Conservation (phyloP, 2,329 filamentous ascomycete genomes). For the Cordyceps militaris region DNA sequence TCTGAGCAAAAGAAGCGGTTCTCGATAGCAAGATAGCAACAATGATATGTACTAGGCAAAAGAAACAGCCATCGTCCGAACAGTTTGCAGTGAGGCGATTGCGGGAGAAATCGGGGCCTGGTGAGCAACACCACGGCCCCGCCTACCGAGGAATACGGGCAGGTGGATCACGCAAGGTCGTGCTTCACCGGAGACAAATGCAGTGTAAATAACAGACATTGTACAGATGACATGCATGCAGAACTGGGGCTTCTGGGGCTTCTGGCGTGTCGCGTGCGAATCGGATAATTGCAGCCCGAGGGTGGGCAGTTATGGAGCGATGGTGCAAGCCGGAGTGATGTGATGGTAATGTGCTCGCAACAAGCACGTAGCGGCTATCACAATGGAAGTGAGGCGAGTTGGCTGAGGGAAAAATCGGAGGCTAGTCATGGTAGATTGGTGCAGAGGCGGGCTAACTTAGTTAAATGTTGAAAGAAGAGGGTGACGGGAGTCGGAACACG, state of each 20-base stretch:
- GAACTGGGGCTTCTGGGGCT: background rate
- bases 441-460: background rate
- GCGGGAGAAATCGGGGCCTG: background rate
- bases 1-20: background rate
- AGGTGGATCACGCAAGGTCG: background rate
- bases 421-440: background rate
- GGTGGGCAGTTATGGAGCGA: background rate
- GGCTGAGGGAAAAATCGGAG: background rate
- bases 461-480: too few species aligned
- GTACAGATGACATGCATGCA: background rate
- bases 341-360: background rate
- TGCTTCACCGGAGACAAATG: background rate
- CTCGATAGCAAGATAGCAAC: background rate
- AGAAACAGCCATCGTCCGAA: background rate
- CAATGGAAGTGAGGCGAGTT: background rate
- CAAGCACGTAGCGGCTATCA: background rate
- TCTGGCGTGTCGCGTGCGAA: background rate
- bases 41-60: background rate
- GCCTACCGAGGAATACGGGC: conserved; percentile 2
- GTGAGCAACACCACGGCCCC: background rate
- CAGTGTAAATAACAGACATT: background rate
- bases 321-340: background rate
- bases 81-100: background rate
- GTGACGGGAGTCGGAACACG: too few species aligned
- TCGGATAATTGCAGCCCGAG: background rate